These are phyloP conservation scores for Psilocybe subaeruginosa DNA, from an alignment of 768 basidiomycete species.

Conservation along the genomic window DNA sequence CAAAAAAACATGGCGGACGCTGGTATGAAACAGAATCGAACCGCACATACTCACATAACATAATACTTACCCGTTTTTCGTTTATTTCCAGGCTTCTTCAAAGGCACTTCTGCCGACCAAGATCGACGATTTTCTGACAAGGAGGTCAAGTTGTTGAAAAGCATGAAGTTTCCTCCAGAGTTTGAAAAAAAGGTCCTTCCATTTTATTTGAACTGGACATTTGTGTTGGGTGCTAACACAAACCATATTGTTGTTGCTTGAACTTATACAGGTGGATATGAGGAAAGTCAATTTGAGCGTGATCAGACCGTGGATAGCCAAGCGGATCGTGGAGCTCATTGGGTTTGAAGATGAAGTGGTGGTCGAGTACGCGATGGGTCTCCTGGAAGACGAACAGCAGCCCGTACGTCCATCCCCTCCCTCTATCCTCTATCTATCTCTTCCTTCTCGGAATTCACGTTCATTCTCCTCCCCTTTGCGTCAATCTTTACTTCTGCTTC, in stretches of 20 bases:
- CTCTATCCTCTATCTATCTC: background rate
- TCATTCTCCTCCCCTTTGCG: too few species aligned
- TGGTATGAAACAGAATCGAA: slow-evolving; percentile 34
- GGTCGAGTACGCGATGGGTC: slow-evolving; percentile 93
- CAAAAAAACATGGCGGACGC: slow-evolving; percentile 58
- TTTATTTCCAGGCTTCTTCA: slow-evolving; percentile 70
- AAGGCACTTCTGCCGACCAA: slow-evolving; percentile 89
- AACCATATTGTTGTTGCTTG: background rate
- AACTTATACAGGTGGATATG: slow-evolving; percentile 75
- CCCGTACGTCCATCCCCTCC: slow-evolving; percentile 55
- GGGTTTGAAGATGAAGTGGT: slow-evolving; percentile 98
- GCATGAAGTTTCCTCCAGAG: slow-evolving; percentile 88
- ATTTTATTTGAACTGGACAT: background rate
- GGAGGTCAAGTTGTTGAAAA: slow-evolving; percentile 85
- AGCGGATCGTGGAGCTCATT: slow-evolving; percentile 87
- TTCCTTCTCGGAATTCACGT: too few species aligned
- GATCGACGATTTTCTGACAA: slow-evolving; percentile 95
- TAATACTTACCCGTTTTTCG: too few species aligned
- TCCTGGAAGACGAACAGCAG: slow-evolving; percentile 83
- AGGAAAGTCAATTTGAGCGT: slow-evolving; percentile 93
- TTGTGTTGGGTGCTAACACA: background rate
- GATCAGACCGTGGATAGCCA: slow-evolving; percentile 94
- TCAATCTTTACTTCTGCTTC: too few species aligned
- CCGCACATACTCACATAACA: too few species aligned
- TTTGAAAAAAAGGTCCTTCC: slow-evolving; percentile 82